A percentile compares a stretch with the other conserved stretches of the same genome.
Evolutionary conservation across 179 eudicot genomes (phyloP).

Genomic region (Silene vulgaris): DNA sequence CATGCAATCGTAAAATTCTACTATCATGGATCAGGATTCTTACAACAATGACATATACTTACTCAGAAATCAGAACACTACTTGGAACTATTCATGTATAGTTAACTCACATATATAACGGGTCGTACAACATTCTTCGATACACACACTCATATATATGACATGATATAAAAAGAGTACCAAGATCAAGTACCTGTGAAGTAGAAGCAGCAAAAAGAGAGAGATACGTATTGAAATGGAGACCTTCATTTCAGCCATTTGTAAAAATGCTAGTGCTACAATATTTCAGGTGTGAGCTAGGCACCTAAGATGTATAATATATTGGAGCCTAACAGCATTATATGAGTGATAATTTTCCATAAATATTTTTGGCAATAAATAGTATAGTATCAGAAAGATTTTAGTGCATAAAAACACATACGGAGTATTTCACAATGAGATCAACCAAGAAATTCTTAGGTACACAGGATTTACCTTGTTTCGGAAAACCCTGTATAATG

Average conservation of each 20-base stretch:
- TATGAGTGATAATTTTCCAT: no score
- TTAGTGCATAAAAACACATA: neutral
- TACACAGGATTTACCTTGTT: neutral
- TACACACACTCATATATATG: no score
- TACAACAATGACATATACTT: neutral
- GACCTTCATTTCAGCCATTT: slow-evolving; percentile 21
- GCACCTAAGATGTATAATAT: no score
- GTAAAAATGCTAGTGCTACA: no score
- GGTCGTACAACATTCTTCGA: no score
- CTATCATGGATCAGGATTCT: neutral
- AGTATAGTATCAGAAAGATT: no score
- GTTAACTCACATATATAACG: neutral
- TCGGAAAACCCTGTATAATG: neutral
- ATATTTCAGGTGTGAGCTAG: no score
- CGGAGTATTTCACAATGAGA: neutral
- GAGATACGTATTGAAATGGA: neutral
- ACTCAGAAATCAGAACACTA: neutral
- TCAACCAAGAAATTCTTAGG: neutral
- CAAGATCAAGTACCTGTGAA: slow-evolving; percentile 24
- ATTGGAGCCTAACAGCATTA: no score
- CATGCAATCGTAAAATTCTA: neutral
- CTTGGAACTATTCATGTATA: neutral
- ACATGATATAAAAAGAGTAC: neutral
- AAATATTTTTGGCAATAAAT: no score
- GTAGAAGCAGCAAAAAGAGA: slow-evolving; percentile 20